phyloP scores from a whole-genome alignment of 441 rosid species.

The Aleurites moluccanus region DNA sequence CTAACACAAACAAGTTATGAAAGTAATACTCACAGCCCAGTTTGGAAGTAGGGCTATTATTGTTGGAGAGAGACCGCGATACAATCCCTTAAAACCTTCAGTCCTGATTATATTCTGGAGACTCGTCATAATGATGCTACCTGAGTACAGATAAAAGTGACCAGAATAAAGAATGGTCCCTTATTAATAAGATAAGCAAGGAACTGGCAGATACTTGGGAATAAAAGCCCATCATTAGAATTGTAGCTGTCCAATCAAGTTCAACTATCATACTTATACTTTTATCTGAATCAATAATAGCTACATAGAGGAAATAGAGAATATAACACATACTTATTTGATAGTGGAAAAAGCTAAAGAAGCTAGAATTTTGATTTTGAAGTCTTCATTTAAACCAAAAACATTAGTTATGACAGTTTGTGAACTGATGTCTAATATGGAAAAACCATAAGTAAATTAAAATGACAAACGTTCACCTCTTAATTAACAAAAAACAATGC shows the following conservation, averaged over 20 bases:
- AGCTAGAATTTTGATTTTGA: not conserved
- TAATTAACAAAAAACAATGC: not conserved
- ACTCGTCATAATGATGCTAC: conserved; percentile 73
- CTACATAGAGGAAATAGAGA: not conserved
- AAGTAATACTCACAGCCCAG: conserved; percentile 79
- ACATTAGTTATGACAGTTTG: not conserved
- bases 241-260: not conserved
- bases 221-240: not conserved
- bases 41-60: conserved; percentile 87
- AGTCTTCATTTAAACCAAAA: not conserved
- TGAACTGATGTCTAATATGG: not conserved
- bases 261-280: not conserved
- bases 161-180: conserved; percentile 6
- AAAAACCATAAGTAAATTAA: not conserved
- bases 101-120: conserved; percentile 56
- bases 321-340: not conserved
- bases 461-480: not conserved
- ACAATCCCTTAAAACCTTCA: conserved; percentile 81
- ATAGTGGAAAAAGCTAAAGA: not conserved
- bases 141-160: conserved; percentile 36
- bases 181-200: conserved; percentile 20
- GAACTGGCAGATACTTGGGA: conserved; percentile 2
- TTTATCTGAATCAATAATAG: not conserved
- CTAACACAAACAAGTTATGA: not conserved
- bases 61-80: conserved; percentile 96